A percentile compares a stretch with the other conserved stretches of the same genome.
These are phyloP conservation scores for Xylaria grammica DNA, from an alignment of 495 filamentous ascomycete species.

Conservation along the genomic window DNA sequence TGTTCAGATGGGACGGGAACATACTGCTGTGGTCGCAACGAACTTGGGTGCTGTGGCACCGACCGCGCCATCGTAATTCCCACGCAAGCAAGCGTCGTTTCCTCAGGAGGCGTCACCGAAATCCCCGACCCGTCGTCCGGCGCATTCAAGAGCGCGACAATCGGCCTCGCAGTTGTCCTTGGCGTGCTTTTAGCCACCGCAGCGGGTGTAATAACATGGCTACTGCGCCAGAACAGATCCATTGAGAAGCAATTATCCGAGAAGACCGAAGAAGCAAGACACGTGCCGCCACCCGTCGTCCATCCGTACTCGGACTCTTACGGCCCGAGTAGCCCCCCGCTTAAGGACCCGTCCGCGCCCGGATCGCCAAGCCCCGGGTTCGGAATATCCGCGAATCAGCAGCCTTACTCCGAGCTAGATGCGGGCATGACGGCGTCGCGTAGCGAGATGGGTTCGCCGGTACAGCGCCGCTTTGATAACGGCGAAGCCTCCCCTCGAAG, in stretches of 20 bases:
- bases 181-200: slow-evolving; percentile 23
- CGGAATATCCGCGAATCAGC: background rate
- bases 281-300: background rate
- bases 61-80: slow-evolving; percentile 27
- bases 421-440: slow-evolving; percentile 11
- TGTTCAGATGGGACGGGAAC: slow-evolving; percentile 32
- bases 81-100: slow-evolving; percentile 18
- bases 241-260: slow-evolving; percentile 6
- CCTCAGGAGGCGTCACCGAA: background rate
- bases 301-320: background rate
- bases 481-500: slow-evolving; percentile 11
- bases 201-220: slow-evolving; percentile 12
- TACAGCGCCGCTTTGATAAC: background rate
- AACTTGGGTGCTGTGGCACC: slow-evolving; percentile 37
- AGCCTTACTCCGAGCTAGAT: slow-evolving; percentile 25
- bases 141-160: slow-evolving; percentile 20
- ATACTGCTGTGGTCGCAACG: slow-evolving; percentile 35
- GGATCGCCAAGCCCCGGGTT: slow-evolving; percentile 7
- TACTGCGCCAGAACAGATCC: slow-evolving; percentile 14
- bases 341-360: background rate
- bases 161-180: slow-evolving; percentile 17
- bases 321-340: background rate
- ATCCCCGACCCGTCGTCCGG: background rate
- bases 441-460: slow-evolving; percentile 23
- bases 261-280: slow-evolving; percentile 14